phyloP scores from a whole-genome alignment of 768 basidiomycete genomes.

The Gyrodon lividus region DNA sequence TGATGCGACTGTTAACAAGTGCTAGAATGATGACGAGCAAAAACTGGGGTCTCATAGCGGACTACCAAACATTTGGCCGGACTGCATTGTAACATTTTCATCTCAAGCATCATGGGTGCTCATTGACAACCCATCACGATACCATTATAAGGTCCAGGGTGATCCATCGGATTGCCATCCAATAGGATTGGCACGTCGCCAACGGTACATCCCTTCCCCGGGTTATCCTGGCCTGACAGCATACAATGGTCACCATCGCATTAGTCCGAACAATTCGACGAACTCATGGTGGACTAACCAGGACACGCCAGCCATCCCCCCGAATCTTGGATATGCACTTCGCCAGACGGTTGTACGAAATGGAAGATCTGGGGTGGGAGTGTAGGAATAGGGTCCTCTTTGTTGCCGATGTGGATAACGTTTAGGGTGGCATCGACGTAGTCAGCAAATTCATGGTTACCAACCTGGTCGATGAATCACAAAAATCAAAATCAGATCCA shows the following conservation, averaged over 20 bases:
- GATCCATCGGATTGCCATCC: conserved; percentile 39
- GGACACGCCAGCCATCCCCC: conserved; percentile 50
- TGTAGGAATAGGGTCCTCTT: conserved; percentile 44
- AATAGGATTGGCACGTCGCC: conserved; percentile 54
- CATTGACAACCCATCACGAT: conserved; percentile 27
- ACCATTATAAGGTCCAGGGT: conserved; percentile 42
- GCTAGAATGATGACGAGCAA: too few species aligned
- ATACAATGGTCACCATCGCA: background rate
- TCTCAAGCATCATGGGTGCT: background rate
- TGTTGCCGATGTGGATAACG: conserved; percentile 31
- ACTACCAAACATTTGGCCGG: too few species aligned
- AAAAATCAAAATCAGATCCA: background rate
- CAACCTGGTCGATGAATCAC: conserved; percentile 30
- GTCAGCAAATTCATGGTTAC: conserved; percentile 44
- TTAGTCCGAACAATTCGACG: background rate
- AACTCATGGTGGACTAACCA: conserved; percentile 27
- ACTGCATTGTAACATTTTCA: too few species aligned
- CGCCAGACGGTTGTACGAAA: conserved; percentile 47
- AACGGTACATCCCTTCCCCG: conserved; percentile 44
- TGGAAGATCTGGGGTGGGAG: conserved; percentile 40
- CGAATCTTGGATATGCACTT: conserved; percentile 44
- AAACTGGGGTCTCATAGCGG: too few species aligned
- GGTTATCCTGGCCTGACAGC: conserved; percentile 51
- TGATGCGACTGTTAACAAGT: too few species aligned
- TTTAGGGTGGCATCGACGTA: conserved; percentile 38